phyloP scores from a whole-genome alignment of 225 moss, liverwort and hornwort genomes.

The Neckera pumila region DNA sequence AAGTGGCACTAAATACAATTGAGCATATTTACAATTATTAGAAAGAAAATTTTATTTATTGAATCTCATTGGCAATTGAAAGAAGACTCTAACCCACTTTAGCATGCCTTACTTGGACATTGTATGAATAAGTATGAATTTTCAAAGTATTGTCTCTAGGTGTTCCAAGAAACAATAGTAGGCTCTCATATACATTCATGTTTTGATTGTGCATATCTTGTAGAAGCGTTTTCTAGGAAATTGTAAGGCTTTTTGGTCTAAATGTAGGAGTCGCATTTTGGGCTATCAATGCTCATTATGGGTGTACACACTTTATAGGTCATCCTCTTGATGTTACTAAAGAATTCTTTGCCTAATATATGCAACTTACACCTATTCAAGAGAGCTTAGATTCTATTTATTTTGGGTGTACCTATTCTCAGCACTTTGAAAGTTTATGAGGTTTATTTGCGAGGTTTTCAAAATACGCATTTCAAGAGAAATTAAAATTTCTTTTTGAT shows the following conservation, averaged over 20 bases:
- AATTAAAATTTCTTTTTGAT: background rate
- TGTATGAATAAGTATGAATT: background rate
- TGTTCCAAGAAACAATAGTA: background rate
- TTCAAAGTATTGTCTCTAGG: no score
- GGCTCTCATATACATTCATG: background rate
- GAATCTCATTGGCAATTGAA: background rate
- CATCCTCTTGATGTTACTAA: background rate
- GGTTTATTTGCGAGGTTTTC: background rate
- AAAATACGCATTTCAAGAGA: no score
- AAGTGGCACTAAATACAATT: background rate
- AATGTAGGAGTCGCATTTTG: background rate
- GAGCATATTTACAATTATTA: background rate
- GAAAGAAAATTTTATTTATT: background rate
- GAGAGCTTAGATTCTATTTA: background rate
- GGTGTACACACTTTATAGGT: background rate
- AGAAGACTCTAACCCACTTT: fast-evolving
- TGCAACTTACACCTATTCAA: background rate
- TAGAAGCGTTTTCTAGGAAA: no score
- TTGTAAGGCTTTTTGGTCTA: no score
- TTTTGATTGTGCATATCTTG: no score
- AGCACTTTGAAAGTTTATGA: no score
- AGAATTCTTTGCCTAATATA: background rate
- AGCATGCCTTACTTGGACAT: background rate
- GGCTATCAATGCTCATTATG: background rate
- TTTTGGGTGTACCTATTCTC: background rate